Conservation (phyloP, 345 rosid genomes). For the Viola odorata region DNA sequence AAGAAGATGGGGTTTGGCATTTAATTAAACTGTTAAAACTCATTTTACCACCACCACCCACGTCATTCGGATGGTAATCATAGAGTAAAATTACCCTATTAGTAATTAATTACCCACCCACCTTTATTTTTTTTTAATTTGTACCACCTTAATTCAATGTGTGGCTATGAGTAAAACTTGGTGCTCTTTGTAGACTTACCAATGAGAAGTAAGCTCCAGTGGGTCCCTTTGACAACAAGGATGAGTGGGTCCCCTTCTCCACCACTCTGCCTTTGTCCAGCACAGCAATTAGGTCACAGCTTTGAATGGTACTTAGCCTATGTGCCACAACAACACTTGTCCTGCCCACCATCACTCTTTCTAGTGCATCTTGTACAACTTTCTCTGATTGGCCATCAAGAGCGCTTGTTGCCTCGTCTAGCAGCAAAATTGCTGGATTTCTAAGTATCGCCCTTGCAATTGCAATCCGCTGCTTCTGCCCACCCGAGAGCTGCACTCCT, state of each 20-base stretch:
- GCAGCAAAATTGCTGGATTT: background rate
- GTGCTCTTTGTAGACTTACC: background rate
- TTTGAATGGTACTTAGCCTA: background rate
- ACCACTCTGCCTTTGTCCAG: constrained; percentile 4
- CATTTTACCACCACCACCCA: background rate
- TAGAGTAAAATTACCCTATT: background rate
- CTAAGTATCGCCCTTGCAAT: constrained; percentile 2
- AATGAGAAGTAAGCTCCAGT: background rate
- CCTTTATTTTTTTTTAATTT: too few species aligned
- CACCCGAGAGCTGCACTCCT: constrained; percentile 32
- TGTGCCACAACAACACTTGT: constrained; percentile 4
- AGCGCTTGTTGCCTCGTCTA: constrained; percentile 7
- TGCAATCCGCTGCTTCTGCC: constrained; percentile 7
- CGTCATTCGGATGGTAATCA: background rate
- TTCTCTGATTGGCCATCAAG: constrained; percentile 2
- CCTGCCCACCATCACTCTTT: constrained; percentile 1
- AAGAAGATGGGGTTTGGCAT: background rate
- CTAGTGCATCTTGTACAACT: constrained; percentile 4
- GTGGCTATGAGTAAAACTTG: background rate
- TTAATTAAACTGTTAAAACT: background rate
- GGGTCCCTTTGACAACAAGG: background rate
- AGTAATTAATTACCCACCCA: too few species aligned
- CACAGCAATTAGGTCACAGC: background rate
- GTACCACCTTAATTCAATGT: background rate
- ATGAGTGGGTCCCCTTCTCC: constrained; percentile 3